These are phyloP conservation scores for Cudoniella acicularis DNA, from an alignment of 495 filamentous ascomycete species.

Conservation along the genomic window DNA sequence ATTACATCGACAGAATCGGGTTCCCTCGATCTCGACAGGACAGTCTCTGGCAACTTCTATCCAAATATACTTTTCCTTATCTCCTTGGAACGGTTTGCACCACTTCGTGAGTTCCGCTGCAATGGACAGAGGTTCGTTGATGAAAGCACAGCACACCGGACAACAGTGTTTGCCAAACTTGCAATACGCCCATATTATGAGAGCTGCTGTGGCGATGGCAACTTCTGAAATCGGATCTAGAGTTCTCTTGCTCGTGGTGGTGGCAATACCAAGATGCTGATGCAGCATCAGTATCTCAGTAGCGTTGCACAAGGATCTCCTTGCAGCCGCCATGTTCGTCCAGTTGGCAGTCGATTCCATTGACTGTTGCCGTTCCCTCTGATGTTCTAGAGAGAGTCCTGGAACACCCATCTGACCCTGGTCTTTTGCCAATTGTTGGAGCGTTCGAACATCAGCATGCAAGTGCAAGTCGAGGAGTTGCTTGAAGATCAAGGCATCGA, in stretches of 20 bases:
- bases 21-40: conserved; percentile 4
- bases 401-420: not conserved
- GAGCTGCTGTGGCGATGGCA: conserved; percentile 5
- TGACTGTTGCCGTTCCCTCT: not conserved
- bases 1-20: conserved; percentile 17
- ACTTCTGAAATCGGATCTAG: conserved; percentile 18
- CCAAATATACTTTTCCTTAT: conserved; percentile 13
- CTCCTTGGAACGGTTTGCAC: not conserved
- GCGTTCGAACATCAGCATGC: conserved; percentile 16
- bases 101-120: conserved; percentile 15
- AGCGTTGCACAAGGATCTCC: conserved; percentile 13
- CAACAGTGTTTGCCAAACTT: conserved; percentile 1
- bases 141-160: not conserved
- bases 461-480: conserved; percentile 26
- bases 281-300: conserved; percentile 12
- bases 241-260: not conserved
- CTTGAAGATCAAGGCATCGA: conserved; percentile 23
- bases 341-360: conserved; percentile 1
- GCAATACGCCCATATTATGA: conserved; percentile 19
- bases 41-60: conserved; percentile 7
- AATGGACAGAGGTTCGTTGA: not conserved
- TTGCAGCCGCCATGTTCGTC: conserved; percentile 1
- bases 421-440: conserved; percentile 19
- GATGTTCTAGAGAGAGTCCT: conserved; percentile 2
- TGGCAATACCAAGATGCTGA: not conserved